A percentile compares a stretch with the other conserved stretches of the same genome.
phyloP scores from a whole-genome alignment of 305 asterid genomes.

The Fraxinus greggii region DNA sequence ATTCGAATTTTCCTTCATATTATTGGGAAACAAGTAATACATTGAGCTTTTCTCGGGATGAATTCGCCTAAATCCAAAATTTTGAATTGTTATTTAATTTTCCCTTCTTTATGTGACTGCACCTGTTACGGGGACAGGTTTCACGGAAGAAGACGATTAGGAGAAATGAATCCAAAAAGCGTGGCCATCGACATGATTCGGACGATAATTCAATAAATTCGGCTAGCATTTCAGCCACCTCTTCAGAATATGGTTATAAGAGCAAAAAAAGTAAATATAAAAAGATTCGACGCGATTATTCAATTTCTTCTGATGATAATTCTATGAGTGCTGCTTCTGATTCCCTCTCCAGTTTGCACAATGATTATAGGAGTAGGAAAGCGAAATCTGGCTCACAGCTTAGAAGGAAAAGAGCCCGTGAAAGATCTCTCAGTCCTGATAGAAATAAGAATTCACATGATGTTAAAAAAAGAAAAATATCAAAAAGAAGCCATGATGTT shows the following conservation, averaged over 20 bases:
- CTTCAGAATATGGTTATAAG: slow-evolving; percentile 30
- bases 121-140: slow-evolving; percentile 18
- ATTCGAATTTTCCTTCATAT: neutral
- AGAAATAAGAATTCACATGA: slow-evolving; percentile 32
- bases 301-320: slow-evolving; percentile 51
- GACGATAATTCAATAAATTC: slow-evolving; percentile 36
- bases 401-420: slow-evolving; percentile 33
- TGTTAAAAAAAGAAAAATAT: slow-evolving; percentile 54
- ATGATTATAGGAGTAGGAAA: slow-evolving; percentile 44
- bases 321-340: slow-evolving; percentile 51
- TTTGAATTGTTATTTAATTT: slow-evolving; percentile 1
- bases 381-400: slow-evolving; percentile 30
- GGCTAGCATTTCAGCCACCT: slow-evolving; percentile 13
- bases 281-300: slow-evolving; percentile 39
- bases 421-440: slow-evolving; percentile 39
- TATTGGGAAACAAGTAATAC: neutral
- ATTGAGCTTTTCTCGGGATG: slow-evolving; percentile 1
- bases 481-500: slow-evolving; percentile 35
- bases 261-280: slow-evolving; percentile 35
- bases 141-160: slow-evolving; percentile 56
- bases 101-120: slow-evolving; percentile 13
- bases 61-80: neutral
- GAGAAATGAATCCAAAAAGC: slow-evolving; percentile 63
- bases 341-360: slow-evolving; percentile 38
- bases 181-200: slow-evolving; percentile 37